Evolutionary conservation across 192 early-diverging fungal species (phyloP), one percentile per base, ranked within the genome.

Genomic region (Coemansia sp.): DNA sequence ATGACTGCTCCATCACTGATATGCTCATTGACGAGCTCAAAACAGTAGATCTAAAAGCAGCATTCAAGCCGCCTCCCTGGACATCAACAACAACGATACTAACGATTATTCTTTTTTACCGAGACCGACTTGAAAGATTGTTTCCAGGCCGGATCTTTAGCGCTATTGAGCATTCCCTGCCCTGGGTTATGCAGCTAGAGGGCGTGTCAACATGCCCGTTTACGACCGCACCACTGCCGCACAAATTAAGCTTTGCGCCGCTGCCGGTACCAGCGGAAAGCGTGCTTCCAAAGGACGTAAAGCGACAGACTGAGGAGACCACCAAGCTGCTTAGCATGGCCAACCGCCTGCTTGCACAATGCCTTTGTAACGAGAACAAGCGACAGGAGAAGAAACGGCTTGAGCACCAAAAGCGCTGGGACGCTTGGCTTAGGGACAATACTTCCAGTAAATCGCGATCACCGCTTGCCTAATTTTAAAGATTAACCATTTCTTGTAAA

Each of bases 151-250:
- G 55, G 1, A 14, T 66, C 4, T 25, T 40, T 12, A 45, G 23
- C 21, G n/a, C 2, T 24, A 70, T 77, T 24, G 41, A 56, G 9
- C 37, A 11, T 2, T 17, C 25, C 10, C 33, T 77, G 9, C 73
- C 73, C 0, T 77, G 73, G 73, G 59, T 77, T 15, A 77, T 77
- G 73, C 21, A 66, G n/a, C 56, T 77, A 3, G 73, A 77, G 45
- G 23, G 47, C 48, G 30, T 60, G 3, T 13, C 39, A 1, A 24
- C 27, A 37, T 69, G 67, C 18, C 73, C 73, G 11, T 60, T 62
- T 37, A 59, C 56, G 6, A 58, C 45, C 7, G 21, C 25, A 11
- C 42, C 46, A 8, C 60, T 77, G 39, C 73, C 73, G 3, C 55
- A 44, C 9, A 13, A 59, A n/a, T 19, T 76, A 45, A 37, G 47